phyloP scores from a whole-genome alignment of 805 yeast species.

The Trichomonascus vanleenenianus region DNA sequence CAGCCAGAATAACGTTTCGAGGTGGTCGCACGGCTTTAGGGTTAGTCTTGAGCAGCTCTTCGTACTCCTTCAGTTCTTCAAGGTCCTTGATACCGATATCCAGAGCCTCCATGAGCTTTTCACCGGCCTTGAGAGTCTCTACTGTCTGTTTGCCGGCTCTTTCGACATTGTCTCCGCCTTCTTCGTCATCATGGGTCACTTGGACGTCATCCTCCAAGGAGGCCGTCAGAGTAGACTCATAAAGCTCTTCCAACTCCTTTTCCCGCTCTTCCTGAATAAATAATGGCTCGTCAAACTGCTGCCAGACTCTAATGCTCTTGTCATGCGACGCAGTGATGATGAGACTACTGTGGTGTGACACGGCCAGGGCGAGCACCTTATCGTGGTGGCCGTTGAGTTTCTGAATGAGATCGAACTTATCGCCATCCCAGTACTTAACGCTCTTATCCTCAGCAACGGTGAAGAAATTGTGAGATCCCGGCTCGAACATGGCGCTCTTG shows the following conservation, averaged over 20 bases:
- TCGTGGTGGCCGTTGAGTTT: slow-evolving; percentile 79
- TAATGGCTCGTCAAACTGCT: slow-evolving; percentile 88
- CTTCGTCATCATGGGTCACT: slow-evolving; percentile 35
- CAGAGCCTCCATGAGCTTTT: slow-evolving; percentile 82
- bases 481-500: slow-evolving; percentile 78
- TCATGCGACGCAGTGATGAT: slow-evolving; percentile 86
- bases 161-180: slow-evolving; percentile 35
- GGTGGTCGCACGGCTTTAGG: slow-evolving; percentile 46
- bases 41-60: slow-evolving; percentile 35
- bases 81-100: slow-evolving; percentile 74
- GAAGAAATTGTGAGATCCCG: slow-evolving; percentile 82
- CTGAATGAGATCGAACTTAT: slow-evolving; percentile 89
- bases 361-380: slow-evolving; percentile 90
- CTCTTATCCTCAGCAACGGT: slow-evolving; percentile 84
- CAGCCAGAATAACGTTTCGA: slow-evolving; percentile 64
- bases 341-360: slow-evolving; percentile 57
- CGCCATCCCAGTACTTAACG: slow-evolving; percentile 97
- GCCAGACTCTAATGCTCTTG: slow-evolving; percentile 89
- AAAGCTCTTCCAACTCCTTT: slow-evolving; percentile 86
- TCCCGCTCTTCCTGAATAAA: slow-evolving; percentile 95
- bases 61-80: slow-evolving; percentile 45
- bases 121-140: slow-evolving; percentile 93
- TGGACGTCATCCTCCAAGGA: slow-evolving; percentile 53
- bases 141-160: slow-evolving; percentile 74
- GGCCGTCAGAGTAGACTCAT: slow-evolving; percentile 70